Base-by-base conservation (phyloP, 192 early-diverging fungal species). In the Backusella mclennaniae region DNA sequence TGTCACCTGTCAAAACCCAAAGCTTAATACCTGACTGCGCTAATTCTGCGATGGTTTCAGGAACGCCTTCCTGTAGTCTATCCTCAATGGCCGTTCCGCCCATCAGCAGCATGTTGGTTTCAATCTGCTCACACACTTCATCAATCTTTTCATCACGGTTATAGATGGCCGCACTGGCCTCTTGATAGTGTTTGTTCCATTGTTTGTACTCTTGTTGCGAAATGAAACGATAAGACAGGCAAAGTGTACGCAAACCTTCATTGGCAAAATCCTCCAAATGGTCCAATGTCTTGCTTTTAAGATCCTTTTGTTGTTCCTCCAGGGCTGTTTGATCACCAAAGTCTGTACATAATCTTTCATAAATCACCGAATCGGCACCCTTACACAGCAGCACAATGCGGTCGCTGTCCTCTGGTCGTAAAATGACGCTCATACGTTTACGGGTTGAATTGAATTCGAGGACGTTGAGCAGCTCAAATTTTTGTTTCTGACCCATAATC, bases 71-170 rank as follows among this genome's bases (percentile, higher is more conserved):
- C 80, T 99, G 98, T 12, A 99, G 90, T 85, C 94, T 91, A 80
- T 99, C 98, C 85, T 99, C 98, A 59, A 99, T 98, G 6, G 98
- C 98, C 0, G 98, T 99, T 31, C 95, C 96, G 67, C 98, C 98
- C 69, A 97, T 85, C 31, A 99, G 83, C 74, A 89, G 87, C 74
- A 99, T 78, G 6, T 90, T 85, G 26, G 82, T 85, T 82, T 99
- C 98, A 41, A 98, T 95, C 31, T 84, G 76, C 46, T 95, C 95
- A 75, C 92, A 91, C 0, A 87, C 90, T 29, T 82, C 88, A 49
- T 97, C 96, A 63, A 96, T 90, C 69, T 89, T 89, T 42, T 88
- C 86, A 9, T 98, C 96, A 49, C 98, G 92, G 73, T 95, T 91
- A 39, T 87, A 90, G 52, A 97, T 88, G 9, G 88, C 83, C 15